A percentile compares a stretch with the other conserved stretches of the same genome.
Conservation (phyloP, 768 basidiomycete species). For the Sutorius australiensis region DNA sequence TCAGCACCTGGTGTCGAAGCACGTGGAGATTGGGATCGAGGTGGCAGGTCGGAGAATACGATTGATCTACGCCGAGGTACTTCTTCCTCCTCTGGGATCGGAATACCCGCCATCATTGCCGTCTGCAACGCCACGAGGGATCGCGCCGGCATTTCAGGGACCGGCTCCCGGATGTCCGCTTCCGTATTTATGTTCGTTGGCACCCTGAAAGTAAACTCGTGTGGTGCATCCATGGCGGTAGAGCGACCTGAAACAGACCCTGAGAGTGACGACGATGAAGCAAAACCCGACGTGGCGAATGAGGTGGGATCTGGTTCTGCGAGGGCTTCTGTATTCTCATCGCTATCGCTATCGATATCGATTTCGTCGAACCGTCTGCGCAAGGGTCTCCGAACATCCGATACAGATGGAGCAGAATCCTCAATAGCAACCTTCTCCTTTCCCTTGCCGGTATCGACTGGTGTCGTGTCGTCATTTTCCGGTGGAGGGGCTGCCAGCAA, state of each 20-base stretch:
- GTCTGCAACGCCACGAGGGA: slow-evolving; percentile 25
- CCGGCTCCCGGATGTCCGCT: slow-evolving; percentile 23
- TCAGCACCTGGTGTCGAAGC: slow-evolving; percentile 9
- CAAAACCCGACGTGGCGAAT: neutral
- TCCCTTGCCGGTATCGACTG: slow-evolving; percentile 18
- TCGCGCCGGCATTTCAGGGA: slow-evolving; percentile 23
- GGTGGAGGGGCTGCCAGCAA: neutral
- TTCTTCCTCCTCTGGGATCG: slow-evolving; percentile 20
- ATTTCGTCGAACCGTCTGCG: slow-evolving; percentile 14
- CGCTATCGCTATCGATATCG: slow-evolving; percentile 3
- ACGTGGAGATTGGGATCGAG: slow-evolving; percentile 9
- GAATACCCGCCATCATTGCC: slow-evolving; percentile 22
- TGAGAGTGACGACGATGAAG: neutral
- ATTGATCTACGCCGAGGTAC: slow-evolving; percentile 23
- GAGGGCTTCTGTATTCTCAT: slow-evolving; percentile 1
- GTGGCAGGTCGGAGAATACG: slow-evolving; percentile 21
- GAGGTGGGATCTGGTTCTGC: slow-evolving; percentile 9
- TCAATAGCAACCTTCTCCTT: slow-evolving; percentile 17
- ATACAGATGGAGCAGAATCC: neutral
- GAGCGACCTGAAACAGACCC: slow-evolving; percentile 6
- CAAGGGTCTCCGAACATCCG: slow-evolving; percentile 17
- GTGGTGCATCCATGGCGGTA: slow-evolving; percentile 13
- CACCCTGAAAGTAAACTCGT: slow-evolving; percentile 26
- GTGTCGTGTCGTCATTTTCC: neutral
- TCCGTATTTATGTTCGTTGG: slow-evolving; percentile 6